Evolutionary conservation across 352 stramenopile genomes (phyloP), one percentile per base, ranked within the genome.

Genomic region (Globisporangium cylindrosporum): DNA sequence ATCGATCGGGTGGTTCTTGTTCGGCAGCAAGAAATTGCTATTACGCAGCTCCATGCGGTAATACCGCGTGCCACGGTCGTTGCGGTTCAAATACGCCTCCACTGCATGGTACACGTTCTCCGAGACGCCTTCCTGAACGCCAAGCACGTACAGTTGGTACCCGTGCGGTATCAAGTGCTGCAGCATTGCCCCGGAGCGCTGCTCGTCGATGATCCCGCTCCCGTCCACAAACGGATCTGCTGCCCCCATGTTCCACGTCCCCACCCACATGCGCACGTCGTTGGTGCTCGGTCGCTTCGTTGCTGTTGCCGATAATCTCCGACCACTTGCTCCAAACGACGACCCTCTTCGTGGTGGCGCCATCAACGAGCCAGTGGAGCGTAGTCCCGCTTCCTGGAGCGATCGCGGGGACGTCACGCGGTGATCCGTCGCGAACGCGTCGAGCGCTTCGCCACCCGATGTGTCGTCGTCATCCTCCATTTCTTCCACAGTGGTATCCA

Each of bases 231-330:
- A 94, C 14, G 87, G 88, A 59, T 95, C 89, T 8, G 86, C 78
- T 0, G 87, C 88, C 2, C 85, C 86, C 75, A 97, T 90, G 73
- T 97, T 97, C 89, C 89, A 97, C 25, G 85, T 90, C 5, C 89
- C 89, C 4, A 91, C 81, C 88, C 88, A 97, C 59, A 97, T 78
- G 10, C 82, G 77, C 7, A 94, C 80, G 61, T 94, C 84, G 14
- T 66, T 71, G 41, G 63, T 75, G 48, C 67, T 86, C 18, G 68
- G 49, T 36, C 81, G 75, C 65, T 89, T 82, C 4, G 32, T 38
- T 29, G 2, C 34, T 27, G 68, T 46, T 3, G 59, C 48, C 8
- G 9, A 14, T 1, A 71, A 51, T 2, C 69, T 75, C 20, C 32
- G 56, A 38, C 24, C 34, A 2, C 9, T 25, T 73, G 20, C 48